Evolutionary conservation across 2,329 filamentous ascomycete species (phyloP).

Genomic region (Pseudonectria foliicola): DNA sequence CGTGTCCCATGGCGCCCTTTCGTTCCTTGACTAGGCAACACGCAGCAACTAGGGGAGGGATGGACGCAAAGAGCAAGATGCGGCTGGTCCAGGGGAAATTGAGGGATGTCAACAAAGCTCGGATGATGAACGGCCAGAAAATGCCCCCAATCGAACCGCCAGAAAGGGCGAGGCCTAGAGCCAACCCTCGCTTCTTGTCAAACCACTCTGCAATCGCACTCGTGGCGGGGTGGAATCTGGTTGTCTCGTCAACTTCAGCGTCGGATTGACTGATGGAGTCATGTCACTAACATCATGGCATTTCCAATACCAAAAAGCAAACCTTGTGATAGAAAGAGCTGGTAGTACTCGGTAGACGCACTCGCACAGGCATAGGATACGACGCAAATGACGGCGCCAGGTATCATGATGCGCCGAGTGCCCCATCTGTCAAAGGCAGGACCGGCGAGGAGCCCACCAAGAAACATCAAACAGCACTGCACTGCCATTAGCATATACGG

Average conservation of each 20-base stretch:
- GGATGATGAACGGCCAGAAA: conserved; percentile 22
- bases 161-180: conserved; percentile 24
- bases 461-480: conserved; percentile 32
- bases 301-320: conserved; percentile 34
- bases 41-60: conserved; percentile 19
- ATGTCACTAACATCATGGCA: conserved; percentile 27
- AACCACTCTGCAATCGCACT: conserved; percentile 27
- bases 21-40: conserved; percentile 24
- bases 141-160: conserved; percentile 26
- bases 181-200: conserved; percentile 21
- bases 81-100: conserved; percentile 12
- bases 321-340: conserved; percentile 33
- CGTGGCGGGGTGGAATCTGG: conserved; percentile 25
- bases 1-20: conserved; percentile 7
- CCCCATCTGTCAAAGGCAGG: conserved; percentile 34
- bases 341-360: conserved; percentile 27
- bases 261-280: neutral
- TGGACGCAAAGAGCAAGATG: conserved; percentile 14
- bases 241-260: neutral
- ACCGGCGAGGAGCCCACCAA: conserved; percentile 32
- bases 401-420: conserved; percentile 26
- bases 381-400: conserved; percentile 29
- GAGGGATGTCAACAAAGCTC: conserved; percentile 8
- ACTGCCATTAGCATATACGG: neutral
- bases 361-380: conserved; percentile 30